Evolutionary conservation across 1,284 basidiomycete species (phyloP), one percentile per base, ranked within the genome.

Genomic region (Ceratobasidium sp.): DNA sequence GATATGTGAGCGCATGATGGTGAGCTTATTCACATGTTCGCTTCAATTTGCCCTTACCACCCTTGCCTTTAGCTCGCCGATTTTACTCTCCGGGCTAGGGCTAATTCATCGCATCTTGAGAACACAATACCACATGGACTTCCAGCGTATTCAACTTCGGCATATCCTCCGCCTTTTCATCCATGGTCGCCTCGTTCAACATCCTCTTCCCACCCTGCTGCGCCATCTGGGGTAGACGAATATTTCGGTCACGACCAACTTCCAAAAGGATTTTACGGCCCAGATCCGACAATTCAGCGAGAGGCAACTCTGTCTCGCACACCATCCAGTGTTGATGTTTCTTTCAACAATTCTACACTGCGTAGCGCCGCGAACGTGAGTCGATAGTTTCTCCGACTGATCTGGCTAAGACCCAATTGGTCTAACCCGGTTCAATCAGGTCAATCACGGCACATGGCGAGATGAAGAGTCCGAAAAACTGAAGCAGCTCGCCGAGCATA

Each of bases 201-300:
- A 30, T 58, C 67, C 53, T 51, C 56, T 30, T 59, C 53, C n/a
- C 56, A 70, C 56, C 67, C 67, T 44, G 42, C 42, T 33, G 30
- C 42, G 56, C 67, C 67, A 59, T 70, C 67, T 38, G 67, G 67
- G 56, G 56, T 60, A 48, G 67, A 59, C 51, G 67, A 70, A 70
- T 70, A 70, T 60, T 70, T 70, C 44, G 54, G 54, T 28, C 67
- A 70, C 42, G 40, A 36, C 36, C 67, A 70, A 56, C 42, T 70
- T 70, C 67, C 67, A 30, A 70, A 59, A 70, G 56, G 54, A 46
- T 28, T 49, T 38, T 70, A 70, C 44, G 67, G 54, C 14, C 12
- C 67, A 70, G 67, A 70, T 70, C 67, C 67, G 67, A 70, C 56
- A 70, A 70, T 70, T 70, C 67, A 70, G 67, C 67, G 67, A 70